These are phyloP conservation scores for Solanum acaule DNA, from an alignment of 257 asterid species.

Conservation along the genomic window DNA sequence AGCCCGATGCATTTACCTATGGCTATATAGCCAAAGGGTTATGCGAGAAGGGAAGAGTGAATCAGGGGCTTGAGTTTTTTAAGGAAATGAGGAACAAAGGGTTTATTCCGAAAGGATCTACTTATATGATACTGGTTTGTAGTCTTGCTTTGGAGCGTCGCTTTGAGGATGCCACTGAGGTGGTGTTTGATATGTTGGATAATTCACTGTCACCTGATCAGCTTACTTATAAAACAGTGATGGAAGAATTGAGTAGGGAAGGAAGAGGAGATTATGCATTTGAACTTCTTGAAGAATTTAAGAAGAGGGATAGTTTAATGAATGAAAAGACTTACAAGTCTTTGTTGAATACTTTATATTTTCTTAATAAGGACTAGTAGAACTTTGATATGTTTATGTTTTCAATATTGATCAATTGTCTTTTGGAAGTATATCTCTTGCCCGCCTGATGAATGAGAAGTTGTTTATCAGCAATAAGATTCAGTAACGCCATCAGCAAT, in stretches of 20 bases:
- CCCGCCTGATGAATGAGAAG: background rate
- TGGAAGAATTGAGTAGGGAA: slow-evolving; percentile 84
- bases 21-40: slow-evolving; percentile 60
- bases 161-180: slow-evolving; percentile 55
- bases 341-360: slow-evolving; percentile 60
- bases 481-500: background rate
- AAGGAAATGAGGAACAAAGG: slow-evolving; percentile 64
- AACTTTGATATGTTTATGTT: background rate
- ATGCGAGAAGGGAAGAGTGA: slow-evolving; percentile 78
- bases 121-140: slow-evolving; percentile 56
- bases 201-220: slow-evolving; percentile 65
- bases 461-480: background rate
- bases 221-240: slow-evolving; percentile 63
- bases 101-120: slow-evolving; percentile 45
- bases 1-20: slow-evolving; percentile 64
- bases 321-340: slow-evolving; percentile 62
- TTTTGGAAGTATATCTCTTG: background rate
- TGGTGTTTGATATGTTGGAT: slow-evolving; percentile 51
- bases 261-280: slow-evolving; percentile 70
- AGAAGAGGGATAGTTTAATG: slow-evolving; percentile 66
- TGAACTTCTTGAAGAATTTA: slow-evolving; percentile 57
- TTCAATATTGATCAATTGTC: background rate
- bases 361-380: slow-evolving; percentile 25
- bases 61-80: slow-evolving; percentile 49
- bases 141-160: slow-evolving; percentile 72